Conservation (phyloP, 2,329 filamentous ascomycete genomes). For the Penicillium vulpinum region DNA sequence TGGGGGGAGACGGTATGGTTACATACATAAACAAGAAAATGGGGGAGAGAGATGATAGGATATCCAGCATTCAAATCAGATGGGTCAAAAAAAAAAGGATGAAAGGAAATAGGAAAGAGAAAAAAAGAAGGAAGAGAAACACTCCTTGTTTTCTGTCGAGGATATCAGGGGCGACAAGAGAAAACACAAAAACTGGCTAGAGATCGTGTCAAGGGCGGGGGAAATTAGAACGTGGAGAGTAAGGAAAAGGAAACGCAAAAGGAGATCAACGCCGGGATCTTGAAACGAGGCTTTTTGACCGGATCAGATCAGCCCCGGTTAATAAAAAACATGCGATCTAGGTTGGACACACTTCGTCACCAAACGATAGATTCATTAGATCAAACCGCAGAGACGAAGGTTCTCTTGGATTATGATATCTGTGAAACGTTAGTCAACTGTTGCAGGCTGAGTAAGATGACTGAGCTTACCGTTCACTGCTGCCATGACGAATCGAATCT, state of each 20-base stretch:
- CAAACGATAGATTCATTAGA: slow-evolving; percentile 60
- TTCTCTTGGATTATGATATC: slow-evolving; percentile 99
- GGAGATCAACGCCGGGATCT: slow-evolving; percentile 27
- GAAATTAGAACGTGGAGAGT: slow-evolving; percentile 31
- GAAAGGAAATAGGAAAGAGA: slow-evolving; percentile 31
- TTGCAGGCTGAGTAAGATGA: slow-evolving; percentile 8
- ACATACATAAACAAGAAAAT: slow-evolving; percentile 33
- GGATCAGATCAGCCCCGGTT: slow-evolving; percentile 28
- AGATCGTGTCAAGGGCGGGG: slow-evolving; percentile 34
- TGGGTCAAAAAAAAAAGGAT: slow-evolving; percentile 24
- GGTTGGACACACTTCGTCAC: slow-evolving; percentile 30
- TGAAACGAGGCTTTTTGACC: slow-evolving; percentile 27
- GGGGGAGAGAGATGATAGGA: slow-evolving; percentile 37
- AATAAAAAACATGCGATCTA: slow-evolving; percentile 37
- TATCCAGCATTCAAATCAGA: slow-evolving; percentile 40
- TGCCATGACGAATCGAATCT: slow-evolving; percentile 99
- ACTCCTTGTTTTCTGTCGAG: slow-evolving; percentile 24
- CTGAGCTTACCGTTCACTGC: slow-evolving; percentile 83
- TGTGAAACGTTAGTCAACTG: slow-evolving; percentile 39
- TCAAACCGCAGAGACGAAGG: slow-evolving; percentile 91
- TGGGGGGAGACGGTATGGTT: slow-evolving; percentile 33
- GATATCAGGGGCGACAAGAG: slow-evolving; percentile 28
- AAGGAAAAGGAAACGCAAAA: slow-evolving; percentile 15
- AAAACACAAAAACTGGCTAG: slow-evolving; percentile 25
- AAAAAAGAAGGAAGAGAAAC: slow-evolving; percentile 24